These are phyloP conservation scores for Penicillium sp. DNA, from an alignment of 2,329 filamentous ascomycete genomes.

Conservation along the genomic window DNA sequence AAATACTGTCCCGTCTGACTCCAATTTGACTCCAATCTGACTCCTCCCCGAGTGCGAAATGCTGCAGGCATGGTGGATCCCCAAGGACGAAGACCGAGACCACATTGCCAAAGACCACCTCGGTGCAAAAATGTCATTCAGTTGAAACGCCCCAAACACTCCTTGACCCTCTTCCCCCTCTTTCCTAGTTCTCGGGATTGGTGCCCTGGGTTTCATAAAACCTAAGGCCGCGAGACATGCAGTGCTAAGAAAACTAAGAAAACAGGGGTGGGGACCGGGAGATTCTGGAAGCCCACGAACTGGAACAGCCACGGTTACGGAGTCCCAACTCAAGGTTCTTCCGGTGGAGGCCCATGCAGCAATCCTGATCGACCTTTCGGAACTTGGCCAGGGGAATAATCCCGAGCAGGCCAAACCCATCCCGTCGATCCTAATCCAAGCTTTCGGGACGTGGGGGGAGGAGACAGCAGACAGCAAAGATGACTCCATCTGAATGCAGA, in stretches of 20 bases:
- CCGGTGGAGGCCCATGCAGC: slow-evolving; percentile 5
- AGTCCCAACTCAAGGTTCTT: background rate
- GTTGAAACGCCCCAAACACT: slow-evolving; percentile 1
- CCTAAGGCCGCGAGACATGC: background rate
- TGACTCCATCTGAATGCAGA: background rate
- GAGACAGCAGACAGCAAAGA: background rate
- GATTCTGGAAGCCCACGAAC: slow-evolving; percentile 17
- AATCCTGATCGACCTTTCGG: slow-evolving; percentile 8
- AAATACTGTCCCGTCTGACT: too few species aligned
- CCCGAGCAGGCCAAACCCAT: slow-evolving; percentile 3
- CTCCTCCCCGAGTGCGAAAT: too few species aligned
- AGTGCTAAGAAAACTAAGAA: background rate
- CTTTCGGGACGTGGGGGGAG: slow-evolving; percentile 7
- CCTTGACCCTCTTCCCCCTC: background rate
- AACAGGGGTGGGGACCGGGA: slow-evolving; percentile 4
- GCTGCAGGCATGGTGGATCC: too few species aligned
- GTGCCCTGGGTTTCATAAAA: slow-evolving; percentile 9
- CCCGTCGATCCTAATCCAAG: slow-evolving; percentile 4
- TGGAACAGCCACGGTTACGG: slow-evolving; percentile 23
- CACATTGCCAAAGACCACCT: too few species aligned
- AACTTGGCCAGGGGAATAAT: background rate
- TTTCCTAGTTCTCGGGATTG: slow-evolving; percentile 1
- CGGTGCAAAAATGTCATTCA: background rate
- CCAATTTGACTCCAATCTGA: too few species aligned
- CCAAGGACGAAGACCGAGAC: too few species aligned